A percentile compares a stretch with the other conserved stretches of the same genome.
These are phyloP conservation scores for Spatholobus suberectus DNA, from an alignment of 306 rosid species.

Conservation along the genomic window DNA sequence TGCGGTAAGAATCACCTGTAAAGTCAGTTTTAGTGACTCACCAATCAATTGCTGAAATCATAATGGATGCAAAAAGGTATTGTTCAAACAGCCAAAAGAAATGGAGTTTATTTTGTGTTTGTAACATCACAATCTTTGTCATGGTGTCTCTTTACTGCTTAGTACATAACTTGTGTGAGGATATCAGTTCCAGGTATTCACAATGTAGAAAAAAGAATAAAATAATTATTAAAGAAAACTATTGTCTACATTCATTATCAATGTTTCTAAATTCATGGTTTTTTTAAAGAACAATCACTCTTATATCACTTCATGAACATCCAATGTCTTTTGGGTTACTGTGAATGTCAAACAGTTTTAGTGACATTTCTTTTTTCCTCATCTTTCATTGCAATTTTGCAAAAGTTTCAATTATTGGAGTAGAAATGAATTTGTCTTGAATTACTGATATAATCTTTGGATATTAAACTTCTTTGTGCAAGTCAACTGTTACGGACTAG, in stretches of 20 bases:
- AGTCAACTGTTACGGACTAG: conserved; percentile 14
- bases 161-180: not conserved
- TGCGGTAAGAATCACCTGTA: conserved; percentile 62
- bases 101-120: conserved; percentile 16
- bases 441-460: not conserved
- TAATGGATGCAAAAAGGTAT: not conserved
- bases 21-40: conserved; percentile 42
- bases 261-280: conserved; percentile 5
- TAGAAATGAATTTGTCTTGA: conserved; percentile 14
- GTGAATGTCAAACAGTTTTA: conserved; percentile 1
- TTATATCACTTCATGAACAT: conserved; percentile 6
- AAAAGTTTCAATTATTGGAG: not conserved
- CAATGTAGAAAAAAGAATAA: not conserved
- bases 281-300: not conserved
- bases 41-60: conserved; percentile 34
- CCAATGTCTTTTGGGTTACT: not conserved
- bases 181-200: conserved; percentile 17
- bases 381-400: not conserved
- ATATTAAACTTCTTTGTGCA: not conserved
- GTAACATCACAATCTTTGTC: conserved; percentile 23
- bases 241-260: conserved; percentile 14
- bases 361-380: not conserved
- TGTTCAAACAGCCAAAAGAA: conserved; percentile 6
- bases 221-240: not conserved
- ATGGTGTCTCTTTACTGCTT: conserved; percentile 30